Conservation (phyloP, 257 asterid genomes). For the Nicotiana tabacum region DNA sequence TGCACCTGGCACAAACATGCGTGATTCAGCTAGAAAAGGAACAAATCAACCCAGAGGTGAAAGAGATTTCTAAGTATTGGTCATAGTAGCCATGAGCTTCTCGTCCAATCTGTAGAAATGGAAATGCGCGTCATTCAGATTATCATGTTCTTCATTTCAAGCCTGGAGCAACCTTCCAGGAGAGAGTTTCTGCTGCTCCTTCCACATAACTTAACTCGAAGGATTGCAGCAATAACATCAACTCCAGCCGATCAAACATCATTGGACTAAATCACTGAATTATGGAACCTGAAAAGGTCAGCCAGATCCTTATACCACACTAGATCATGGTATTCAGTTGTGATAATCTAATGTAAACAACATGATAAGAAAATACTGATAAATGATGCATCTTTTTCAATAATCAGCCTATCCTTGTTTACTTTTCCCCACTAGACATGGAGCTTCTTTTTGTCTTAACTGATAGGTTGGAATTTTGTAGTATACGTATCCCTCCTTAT, state of each 20-base stretch:
- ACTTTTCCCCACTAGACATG: too few relatives aligned
- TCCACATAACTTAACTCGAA: background rate
- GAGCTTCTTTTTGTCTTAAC: too few relatives aligned
- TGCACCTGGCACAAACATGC: background rate
- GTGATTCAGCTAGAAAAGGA: background rate
- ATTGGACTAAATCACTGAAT: background rate
- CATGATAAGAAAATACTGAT: background rate
- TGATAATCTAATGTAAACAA: background rate
- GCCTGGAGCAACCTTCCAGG: background rate
- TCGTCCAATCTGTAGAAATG: background rate
- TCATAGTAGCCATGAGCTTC: background rate
- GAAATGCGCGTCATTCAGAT: background rate
- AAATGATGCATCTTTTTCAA: too few relatives aligned
- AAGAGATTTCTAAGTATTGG: background rate
- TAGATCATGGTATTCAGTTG: background rate
- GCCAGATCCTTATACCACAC: background rate
- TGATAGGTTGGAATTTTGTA: too few relatives aligned
- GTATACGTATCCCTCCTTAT: too few relatives aligned
- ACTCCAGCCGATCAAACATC: constrained; percentile 3
- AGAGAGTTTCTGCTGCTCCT: background rate
- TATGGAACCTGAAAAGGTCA: background rate
- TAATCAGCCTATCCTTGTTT: too few relatives aligned
- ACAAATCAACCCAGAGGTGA: background rate
- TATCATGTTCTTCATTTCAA: background rate
- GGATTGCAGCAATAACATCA: background rate